Evolutionary conservation across 1,139 yeast genomes (phyloP).

Genomic region (Lodderomyces theae): DNA sequence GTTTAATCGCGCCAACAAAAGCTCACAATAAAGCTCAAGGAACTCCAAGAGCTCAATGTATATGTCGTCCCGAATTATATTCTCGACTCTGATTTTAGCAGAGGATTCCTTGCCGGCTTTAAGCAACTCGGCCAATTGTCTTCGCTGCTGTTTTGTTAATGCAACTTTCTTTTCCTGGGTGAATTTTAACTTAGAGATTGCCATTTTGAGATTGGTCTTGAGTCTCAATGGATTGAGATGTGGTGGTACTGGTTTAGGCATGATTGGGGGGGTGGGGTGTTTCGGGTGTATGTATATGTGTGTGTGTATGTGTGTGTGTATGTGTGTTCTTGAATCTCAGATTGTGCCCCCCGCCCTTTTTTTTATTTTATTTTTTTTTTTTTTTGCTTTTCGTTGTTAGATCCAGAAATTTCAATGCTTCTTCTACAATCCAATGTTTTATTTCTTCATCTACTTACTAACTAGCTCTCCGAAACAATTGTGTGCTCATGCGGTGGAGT

Average conservation of each 20-base stretch:
- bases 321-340: too few relatives aligned
- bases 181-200: slow-evolving; percentile 74
- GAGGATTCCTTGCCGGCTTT: slow-evolving; percentile 74
- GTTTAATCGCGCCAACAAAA: slow-evolving; percentile 71
- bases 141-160: slow-evolving; percentile 73
- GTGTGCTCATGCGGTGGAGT: slow-evolving; percentile 44
- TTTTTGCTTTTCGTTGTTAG: too few relatives aligned
- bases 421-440: slow-evolving; percentile 2
- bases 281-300: too few relatives aligned
- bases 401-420: too few relatives aligned
- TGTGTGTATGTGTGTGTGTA: too few relatives aligned
- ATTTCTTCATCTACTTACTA: not conserved
- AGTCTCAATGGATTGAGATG: slow-evolving; percentile 45
- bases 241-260: slow-evolving; percentile 1
- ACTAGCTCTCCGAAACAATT: slow-evolving; percentile 20
- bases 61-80: slow-evolving; percentile 80
- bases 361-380: too few relatives aligned
- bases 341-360: too few relatives aligned
- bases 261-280: not conserved
- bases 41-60: slow-evolving; percentile 78
- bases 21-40: slow-evolving; percentile 80
- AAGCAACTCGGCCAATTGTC: slow-evolving; percentile 72
- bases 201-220: slow-evolving; percentile 75
- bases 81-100: slow-evolving; percentile 82
- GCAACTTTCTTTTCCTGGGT: slow-evolving; percentile 83